A percentile compares a stretch with the other conserved stretches of the same genome.
phyloP scores from a whole-genome alignment of 257 asterid genomes.

The Solanum neorickii region DNA sequence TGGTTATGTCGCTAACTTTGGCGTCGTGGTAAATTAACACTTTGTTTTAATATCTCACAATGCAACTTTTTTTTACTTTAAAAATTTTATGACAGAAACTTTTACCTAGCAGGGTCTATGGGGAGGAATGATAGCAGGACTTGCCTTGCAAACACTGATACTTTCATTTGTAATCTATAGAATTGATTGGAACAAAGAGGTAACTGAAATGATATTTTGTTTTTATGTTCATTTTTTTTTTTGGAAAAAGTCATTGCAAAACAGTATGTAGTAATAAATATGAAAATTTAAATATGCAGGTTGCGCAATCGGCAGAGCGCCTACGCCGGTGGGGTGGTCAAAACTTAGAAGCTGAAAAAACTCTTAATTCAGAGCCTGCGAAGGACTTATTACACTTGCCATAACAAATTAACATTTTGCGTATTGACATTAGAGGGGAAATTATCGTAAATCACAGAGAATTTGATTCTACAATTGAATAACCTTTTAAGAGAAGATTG shows the following conservation, averaged over 20 bases:
- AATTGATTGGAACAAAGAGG: too few species aligned
- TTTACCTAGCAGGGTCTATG: conserved; percentile 27
- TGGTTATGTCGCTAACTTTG: conserved; percentile 5
- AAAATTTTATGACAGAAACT: not conserved
- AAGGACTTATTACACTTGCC: not conserved
- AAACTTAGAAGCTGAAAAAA: not conserved
- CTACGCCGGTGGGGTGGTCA: conserved; percentile 62
- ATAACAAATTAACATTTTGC: too few species aligned
- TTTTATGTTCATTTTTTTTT: too few species aligned
- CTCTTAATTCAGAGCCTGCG: not conserved
- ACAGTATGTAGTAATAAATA: too few species aligned
- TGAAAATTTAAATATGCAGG: conserved; percentile 11
- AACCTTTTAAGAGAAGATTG: too few species aligned
- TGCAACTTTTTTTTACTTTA: too few species aligned
- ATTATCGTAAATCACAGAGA: too few species aligned
- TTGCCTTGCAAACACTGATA: not conserved
- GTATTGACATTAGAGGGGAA: too few species aligned
- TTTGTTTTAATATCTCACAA: not conserved
- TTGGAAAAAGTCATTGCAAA: too few species aligned
- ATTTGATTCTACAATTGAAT: too few species aligned
- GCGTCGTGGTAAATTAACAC: conserved; percentile 30
- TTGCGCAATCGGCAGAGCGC: conserved; percentile 46
- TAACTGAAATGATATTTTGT: too few species aligned
- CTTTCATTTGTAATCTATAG: too few species aligned
- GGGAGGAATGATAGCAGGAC: conserved; percentile 74